These are phyloP conservation scores for Gynandropsis gynandra DNA, from an alignment of 345 rosid species.

Conservation along the genomic window DNA sequence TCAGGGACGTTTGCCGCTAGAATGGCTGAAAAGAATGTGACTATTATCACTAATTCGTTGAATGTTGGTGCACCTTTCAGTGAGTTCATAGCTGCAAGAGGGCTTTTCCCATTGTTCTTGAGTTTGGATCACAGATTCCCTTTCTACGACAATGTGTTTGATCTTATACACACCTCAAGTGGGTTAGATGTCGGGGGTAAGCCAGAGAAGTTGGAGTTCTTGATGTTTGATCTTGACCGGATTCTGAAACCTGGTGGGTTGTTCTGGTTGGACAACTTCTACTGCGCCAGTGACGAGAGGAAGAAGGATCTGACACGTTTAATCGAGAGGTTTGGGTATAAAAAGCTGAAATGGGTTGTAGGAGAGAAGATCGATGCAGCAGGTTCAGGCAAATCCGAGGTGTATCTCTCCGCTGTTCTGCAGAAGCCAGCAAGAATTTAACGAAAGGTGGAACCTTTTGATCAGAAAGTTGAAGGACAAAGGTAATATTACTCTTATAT, in stretches of 20 bases:
- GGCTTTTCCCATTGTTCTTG: conserved; percentile 74
- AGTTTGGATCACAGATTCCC: conserved; percentile 92
- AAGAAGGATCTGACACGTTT: conserved; percentile 61
- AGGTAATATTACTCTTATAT: conserved; percentile 9
- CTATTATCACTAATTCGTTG: conserved; percentile 57
- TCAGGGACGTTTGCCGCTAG: conserved; percentile 86
- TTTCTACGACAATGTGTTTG: conserved; percentile 77
- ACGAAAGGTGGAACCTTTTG: too few species aligned
- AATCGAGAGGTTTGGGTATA: conserved; percentile 81
- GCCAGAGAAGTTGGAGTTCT: conserved; percentile 78
- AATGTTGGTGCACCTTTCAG: conserved; percentile 73
- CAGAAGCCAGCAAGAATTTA: conserved; percentile 88
- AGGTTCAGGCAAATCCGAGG: too few species aligned
- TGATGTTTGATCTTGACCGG: conserved; percentile 90
- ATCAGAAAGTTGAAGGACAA: conserved; percentile 1
- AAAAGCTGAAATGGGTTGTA: conserved; percentile 88
- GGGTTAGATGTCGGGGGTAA: conserved; percentile 61
- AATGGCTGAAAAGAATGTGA: conserved; percentile 90
- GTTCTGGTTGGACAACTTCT: conserved; percentile 83
- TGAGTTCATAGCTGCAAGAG: conserved; percentile 83
- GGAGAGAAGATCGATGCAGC: conserved; percentile 67
- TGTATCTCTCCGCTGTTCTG: conserved; percentile 75
- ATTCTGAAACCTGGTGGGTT: conserved; percentile 73
- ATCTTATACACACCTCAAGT: conserved; percentile 62
- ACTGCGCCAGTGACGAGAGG: conserved; percentile 59